A percentile compares a stretch with the other conserved stretches of the same genome.
phyloP scores from a whole-genome alignment of 805 yeast genomes.

The Saturnispora diversa region DNA sequence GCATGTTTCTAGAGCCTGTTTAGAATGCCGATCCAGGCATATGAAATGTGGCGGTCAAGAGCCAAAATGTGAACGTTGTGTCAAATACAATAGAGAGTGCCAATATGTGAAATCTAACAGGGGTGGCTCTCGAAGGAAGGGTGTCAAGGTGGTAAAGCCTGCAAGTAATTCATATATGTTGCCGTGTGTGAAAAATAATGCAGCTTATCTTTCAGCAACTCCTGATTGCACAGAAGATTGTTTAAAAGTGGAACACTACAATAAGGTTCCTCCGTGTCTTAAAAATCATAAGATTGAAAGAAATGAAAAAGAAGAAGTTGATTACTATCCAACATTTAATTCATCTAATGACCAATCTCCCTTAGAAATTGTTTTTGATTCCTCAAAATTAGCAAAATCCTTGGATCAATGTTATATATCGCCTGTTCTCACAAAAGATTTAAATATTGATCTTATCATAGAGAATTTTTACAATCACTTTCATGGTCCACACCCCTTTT shows the following conservation, averaged over 20 bases:
- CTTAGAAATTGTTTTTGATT: slow-evolving; percentile 23
- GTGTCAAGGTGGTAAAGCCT: slow-evolving; percentile 23
- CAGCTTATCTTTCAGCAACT: slow-evolving; percentile 16
- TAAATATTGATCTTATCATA: slow-evolving; percentile 24
- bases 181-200: slow-evolving; percentile 27
- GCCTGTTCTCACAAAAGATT: slow-evolving; percentile 22
- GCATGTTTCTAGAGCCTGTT: slow-evolving; percentile 42
- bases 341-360: slow-evolving; percentile 24
- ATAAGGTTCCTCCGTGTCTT: slow-evolving; percentile 27
- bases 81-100: slow-evolving; percentile 30
- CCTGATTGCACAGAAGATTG: slow-evolving; percentile 24
- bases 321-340: slow-evolving; percentile 28
- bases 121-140: slow-evolving; percentile 47
- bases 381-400: slow-evolving; percentile 11
- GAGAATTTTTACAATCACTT: slow-evolving; percentile 32
- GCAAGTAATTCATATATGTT: slow-evolving; percentile 14
- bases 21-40: slow-evolving; percentile 45
- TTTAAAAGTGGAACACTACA: slow-evolving; percentile 21
- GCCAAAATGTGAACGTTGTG: slow-evolving; percentile 40
- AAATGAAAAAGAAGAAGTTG: slow-evolving; percentile 11
- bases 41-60: slow-evolving; percentile 42
- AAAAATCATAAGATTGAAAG: slow-evolving; percentile 11
- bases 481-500: slow-evolving; percentile 40
- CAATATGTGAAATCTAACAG: slow-evolving; percentile 44
- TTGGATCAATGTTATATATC: slow-evolving; percentile 25